Evolutionary conservation across 2,329 filamentous ascomycete genomes (phyloP), one percentile per base, ranked within the genome.

Genomic region (Fusarium sp.): DNA sequence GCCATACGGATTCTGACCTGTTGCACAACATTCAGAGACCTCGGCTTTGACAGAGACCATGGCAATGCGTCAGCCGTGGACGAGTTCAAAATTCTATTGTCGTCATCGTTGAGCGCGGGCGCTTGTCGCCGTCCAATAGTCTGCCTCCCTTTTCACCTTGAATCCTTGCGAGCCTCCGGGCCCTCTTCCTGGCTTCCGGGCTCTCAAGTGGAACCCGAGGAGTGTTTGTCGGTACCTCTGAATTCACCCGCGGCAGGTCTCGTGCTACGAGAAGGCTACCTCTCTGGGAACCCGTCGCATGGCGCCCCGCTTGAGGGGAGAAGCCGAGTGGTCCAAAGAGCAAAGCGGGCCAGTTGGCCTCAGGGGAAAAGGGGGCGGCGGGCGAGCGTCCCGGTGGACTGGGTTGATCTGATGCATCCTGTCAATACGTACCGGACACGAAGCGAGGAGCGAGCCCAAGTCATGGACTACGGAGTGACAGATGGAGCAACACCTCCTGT

Each of bases 351-450:
- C 27, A 67, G 69, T 67, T 78, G 70, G 76, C 67, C 64, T 70
- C 74, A 78, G 76, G 77, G 77, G 77, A 76, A 79, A 78, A 78
- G 69, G 77, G 75, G 77, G 76, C 75, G 52, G 71, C 75, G 76
- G 77, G 65, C 77, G 72, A 75, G 71, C 71, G 77, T 77, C 77
- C 77, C 77, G 75, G 77, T 74, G 76, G 70, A 64, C 77, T 79
- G 77, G 77, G 77, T 79, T 79, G 77, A 79, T 79, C 77, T 79
- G 72, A 78, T 78, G 71, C 77, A 77, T 76, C 73, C 71, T 61
- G 76, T 71, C 72, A 72, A 72, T 71, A 72, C 67, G 65, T 70
- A 72, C 71, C 67, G 62, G 64, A 72, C 71, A 66, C 41, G 32
- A 74, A 69, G 72, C 74, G 72, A 72, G 70, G 50, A 73, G 57